Percentiles rank a stretch among this genome's conserved stretches.
phyloP scores from a whole-genome alignment of 1,139 yeast species.

The Eremothecium sinecaudum region DNA sequence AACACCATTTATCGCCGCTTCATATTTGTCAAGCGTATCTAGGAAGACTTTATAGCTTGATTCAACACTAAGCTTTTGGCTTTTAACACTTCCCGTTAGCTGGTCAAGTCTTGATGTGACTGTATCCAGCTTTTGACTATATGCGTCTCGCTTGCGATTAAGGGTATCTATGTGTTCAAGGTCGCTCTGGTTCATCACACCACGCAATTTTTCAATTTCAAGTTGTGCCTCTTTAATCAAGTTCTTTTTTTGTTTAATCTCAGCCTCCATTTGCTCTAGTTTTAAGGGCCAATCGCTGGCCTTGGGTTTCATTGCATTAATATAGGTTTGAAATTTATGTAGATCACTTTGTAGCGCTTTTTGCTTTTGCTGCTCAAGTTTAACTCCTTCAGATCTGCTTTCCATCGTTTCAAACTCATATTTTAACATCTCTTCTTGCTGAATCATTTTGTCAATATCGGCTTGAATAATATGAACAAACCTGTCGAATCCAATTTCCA shows the following conservation, averaged over 20 bases:
- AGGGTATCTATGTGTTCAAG: conserved; percentile 54
- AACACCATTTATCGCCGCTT: conserved; percentile 43
- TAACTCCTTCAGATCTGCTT: conserved; percentile 35
- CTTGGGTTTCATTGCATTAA: conserved; percentile 55
- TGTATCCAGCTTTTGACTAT: conserved; percentile 47
- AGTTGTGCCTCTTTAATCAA: conserved; percentile 38
- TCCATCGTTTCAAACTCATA: conserved; percentile 28
- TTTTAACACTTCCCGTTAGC: conserved; percentile 33
- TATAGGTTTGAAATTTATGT: conserved; percentile 59
- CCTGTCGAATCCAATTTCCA: conserved; percentile 47
- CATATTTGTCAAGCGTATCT: conserved; percentile 45
- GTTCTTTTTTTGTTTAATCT: conserved; percentile 40
- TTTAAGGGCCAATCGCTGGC: conserved; percentile 57
- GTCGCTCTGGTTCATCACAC: conserved; percentile 45
- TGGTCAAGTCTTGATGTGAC: conserved; percentile 39
- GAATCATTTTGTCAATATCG: conserved; percentile 38
- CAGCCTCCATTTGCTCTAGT: conserved; percentile 46
- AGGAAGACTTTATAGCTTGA: conserved; percentile 44
- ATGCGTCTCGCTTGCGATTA: conserved; percentile 42
- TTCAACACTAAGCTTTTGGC: conserved; percentile 42
- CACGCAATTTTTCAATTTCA: conserved; percentile 41
- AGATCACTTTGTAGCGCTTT: conserved; percentile 65
- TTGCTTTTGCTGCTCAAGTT: conserved; percentile 45
- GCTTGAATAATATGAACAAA: conserved; percentile 36
- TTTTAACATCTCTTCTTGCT: conserved; percentile 33